Conservation (phyloP, 2,329 filamentous ascomycete genomes). For the Colletotrichum sansevieriae region DNA sequence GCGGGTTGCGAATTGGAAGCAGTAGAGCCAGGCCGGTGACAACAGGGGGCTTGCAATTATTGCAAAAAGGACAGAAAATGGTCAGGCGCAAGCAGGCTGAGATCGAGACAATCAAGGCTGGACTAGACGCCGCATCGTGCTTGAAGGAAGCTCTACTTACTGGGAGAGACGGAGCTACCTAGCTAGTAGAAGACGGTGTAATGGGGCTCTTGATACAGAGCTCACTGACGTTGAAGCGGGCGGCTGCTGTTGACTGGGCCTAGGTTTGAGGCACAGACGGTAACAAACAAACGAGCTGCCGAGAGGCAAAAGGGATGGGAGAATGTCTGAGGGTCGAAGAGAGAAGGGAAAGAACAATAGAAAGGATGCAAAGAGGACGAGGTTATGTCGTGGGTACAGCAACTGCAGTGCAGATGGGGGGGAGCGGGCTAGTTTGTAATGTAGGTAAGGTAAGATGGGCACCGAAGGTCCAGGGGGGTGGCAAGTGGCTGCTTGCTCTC, state of each 20-base stretch:
- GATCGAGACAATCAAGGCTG: background rate
- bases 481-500: slow-evolving; percentile 25
- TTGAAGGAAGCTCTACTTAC: slow-evolving; percentile 34
- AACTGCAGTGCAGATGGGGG: slow-evolving; percentile 16
- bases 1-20: background rate
- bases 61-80: background rate
- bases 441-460: slow-evolving; percentile 12
- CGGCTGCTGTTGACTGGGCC: slow-evolving; percentile 6
- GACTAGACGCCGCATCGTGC: background rate
- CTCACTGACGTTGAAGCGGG: slow-evolving; percentile 3
- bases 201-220: slow-evolving; percentile 19
- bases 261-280: background rate
- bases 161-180: slow-evolving; percentile 27
- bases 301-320: slow-evolving; percentile 3
- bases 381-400: slow-evolving; percentile 33
- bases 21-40: background rate
- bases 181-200: slow-evolving; percentile 32
- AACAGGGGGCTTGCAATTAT: background rate
- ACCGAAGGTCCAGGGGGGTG: slow-evolving; percentile 23
- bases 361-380: slow-evolving; percentile 14
- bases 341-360: slow-evolving; percentile 14
- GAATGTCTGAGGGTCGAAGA: slow-evolving; percentile 17
- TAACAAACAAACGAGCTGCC: background rate
- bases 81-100: background rate
- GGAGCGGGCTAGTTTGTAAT: slow-evolving; percentile 26